Evolutionary conservation across 1,284 basidiomycete genomes (phyloP), one percentile per base, ranked within the genome.

Genomic region (Cystobasidium pallidum): DNA sequence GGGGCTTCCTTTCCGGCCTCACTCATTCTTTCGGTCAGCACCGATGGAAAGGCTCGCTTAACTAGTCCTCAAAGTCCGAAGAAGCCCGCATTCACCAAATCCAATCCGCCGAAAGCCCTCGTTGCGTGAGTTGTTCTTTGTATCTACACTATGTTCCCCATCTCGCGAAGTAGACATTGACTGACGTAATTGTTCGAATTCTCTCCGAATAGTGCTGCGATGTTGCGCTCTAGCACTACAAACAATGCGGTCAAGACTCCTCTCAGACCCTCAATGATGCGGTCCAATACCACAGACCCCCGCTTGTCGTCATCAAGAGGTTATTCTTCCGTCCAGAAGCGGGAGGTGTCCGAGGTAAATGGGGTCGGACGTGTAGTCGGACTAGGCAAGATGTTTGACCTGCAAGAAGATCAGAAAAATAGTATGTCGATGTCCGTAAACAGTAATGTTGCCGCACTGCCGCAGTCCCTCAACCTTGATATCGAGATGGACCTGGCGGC

Each of bases 401-500:
- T 64, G 34, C 62, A 64, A 8, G 59, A 62, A 8, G 39, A 26
- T 6, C 30, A 57, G 34, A 39, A 32, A 21, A n/a, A 57, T 34
- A 32, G 30, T 7, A 32, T 57, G 34, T 62, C 59, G 3, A 36
- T 45, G 3, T n/a, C 59, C 47, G 26, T 30, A 15, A 49, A 51
- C 26, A 51, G 21, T 4, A 39, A 64, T 8, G 47, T 52, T 17
- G 45, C 43, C 51, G 24, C 47, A 49, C 2, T 52, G 21, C 62
- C 62, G 2, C 43, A 64, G 39, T 41, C 47, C 15, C 45, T 64
- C 19, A 51, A 64, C 13, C 45, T 64, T 15, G 47, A 64, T 39
- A 64, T 64, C 28, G 62, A 64, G 19, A 64, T 64, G 62, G 62
- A 64, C 24, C 21, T 64, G 17, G 62, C 62, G 19, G 47, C 45